Evolutionary conservation across 495 filamentous ascomycete species (phyloP).

Genomic region (Penicillium egyptiacum): DNA sequence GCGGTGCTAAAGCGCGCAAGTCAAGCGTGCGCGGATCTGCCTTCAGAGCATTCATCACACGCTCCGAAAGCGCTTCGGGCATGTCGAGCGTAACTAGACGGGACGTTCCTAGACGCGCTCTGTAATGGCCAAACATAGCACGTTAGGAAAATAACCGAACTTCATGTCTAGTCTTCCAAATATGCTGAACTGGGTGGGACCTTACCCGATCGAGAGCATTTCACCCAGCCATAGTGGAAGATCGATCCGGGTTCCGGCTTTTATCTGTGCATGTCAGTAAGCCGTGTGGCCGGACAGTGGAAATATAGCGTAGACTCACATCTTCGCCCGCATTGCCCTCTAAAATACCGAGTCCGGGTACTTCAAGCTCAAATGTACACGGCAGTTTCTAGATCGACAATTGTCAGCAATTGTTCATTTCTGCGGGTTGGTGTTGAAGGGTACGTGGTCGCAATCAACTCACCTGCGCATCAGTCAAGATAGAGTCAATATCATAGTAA

Average conservation of each 20-base stretch:
- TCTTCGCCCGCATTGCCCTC: constrained; percentile 72
- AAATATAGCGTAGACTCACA: constrained; percentile 35
- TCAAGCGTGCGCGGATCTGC: constrained; percentile 87
- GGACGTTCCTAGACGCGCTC: constrained; percentile 53
- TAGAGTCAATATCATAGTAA: constrained; percentile 94
- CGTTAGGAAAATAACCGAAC: background rate
- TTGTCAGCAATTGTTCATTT: constrained; percentile 19
- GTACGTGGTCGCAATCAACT: background rate
- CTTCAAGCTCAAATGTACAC: constrained; percentile 86
- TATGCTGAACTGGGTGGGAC: background rate
- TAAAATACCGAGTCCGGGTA: constrained; percentile 83
- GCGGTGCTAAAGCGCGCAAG: constrained; percentile 72
- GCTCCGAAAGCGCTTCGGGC: constrained; percentile 71
- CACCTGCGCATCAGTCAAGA: constrained; percentile 90
- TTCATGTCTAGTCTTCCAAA: background rate
- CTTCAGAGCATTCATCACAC: constrained; percentile 87
- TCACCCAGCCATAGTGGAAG: constrained; percentile 97
- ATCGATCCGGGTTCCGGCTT: constrained; percentile 72
- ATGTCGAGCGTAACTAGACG: constrained; percentile 79
- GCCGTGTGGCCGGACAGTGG: background rate
- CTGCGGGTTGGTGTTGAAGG: background rate
- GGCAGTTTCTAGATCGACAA: constrained; percentile 77
- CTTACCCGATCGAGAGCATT: constrained; percentile 82
- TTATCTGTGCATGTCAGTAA: constrained; percentile 56
- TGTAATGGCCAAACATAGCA: constrained; percentile 14